Conservation (phyloP, 306 rosid species). For the Sindora glabra region DNA sequence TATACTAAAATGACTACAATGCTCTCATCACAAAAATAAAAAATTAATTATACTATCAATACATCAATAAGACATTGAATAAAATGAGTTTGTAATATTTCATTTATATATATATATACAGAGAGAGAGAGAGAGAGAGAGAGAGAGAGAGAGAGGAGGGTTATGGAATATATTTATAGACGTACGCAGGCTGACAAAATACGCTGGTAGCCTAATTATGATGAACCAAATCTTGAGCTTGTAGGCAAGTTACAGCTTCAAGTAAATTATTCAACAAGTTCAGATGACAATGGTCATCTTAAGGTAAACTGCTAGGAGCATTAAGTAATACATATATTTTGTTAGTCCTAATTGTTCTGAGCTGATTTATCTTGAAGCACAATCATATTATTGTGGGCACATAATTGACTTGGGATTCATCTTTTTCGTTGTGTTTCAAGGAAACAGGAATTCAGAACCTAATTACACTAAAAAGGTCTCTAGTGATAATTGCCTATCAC, state of each 20-base stretch:
- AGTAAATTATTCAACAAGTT: slow-evolving; percentile 59
- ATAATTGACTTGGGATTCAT: not conserved
- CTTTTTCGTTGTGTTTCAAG: not conserved
- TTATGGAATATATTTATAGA: too few relatives aligned
- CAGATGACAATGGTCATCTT: slow-evolving; percentile 71
- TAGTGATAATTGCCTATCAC: not conserved
- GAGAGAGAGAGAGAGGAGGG: too few relatives aligned
- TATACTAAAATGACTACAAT: too few relatives aligned
- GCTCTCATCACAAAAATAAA: too few relatives aligned
- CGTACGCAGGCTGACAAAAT: slow-evolving; percentile 80
- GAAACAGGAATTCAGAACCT: not conserved
- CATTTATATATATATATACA: too few relatives aligned
- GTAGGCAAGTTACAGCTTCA: slow-evolving; percentile 83
- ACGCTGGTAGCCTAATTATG: slow-evolving; percentile 90
- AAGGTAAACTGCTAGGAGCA: slow-evolving; percentile 60
- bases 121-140: too few relatives aligned
- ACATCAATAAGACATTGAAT: too few relatives aligned
- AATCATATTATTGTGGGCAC: not conserved
- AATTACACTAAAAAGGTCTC: not conserved
- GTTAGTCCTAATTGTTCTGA: too few relatives aligned
- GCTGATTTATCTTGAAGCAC: too few relatives aligned
- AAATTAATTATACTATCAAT: too few relatives aligned
- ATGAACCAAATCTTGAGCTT: slow-evolving; percentile 72
- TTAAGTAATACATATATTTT: too few relatives aligned
- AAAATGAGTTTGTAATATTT: too few relatives aligned